Percentiles rank a stretch among this genome's conserved stretches.
Evolutionary conservation across 140 eudicot genomes (phyloP).

Genomic region (Senecio squalidus): DNA sequence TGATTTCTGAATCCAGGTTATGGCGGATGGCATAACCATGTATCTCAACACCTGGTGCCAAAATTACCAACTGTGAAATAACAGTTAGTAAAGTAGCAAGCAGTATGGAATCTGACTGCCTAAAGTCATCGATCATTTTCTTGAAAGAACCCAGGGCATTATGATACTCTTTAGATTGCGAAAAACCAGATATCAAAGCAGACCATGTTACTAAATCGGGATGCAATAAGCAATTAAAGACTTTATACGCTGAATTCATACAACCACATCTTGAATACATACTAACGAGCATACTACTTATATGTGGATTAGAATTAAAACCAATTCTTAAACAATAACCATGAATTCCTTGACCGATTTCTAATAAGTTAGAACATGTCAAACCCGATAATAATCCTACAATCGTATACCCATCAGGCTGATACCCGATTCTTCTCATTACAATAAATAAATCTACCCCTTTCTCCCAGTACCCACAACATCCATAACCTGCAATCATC

Average conservation of each 20-base stretch:
- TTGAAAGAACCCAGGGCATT: slow-evolving; percentile 36
- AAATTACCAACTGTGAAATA: slow-evolving; percentile 38
- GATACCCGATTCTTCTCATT: slow-evolving; percentile 38
- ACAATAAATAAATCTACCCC: slow-evolving; percentile 33
- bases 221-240: slow-evolving; percentile 31
- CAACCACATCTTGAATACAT: slow-evolving; percentile 58
- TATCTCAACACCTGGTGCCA: slow-evolving; percentile 48
- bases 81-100: slow-evolving; percentile 48
- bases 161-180: slow-evolving; percentile 36
- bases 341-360: slow-evolving; percentile 49
- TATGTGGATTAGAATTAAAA: slow-evolving; percentile 40
- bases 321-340: slow-evolving; percentile 51
- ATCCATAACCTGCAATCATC: slow-evolving; percentile 53
- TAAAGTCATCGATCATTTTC: slow-evolving; percentile 28
- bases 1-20: slow-evolving; percentile 28
- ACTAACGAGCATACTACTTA: slow-evolving; percentile 49
- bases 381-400: slow-evolving; percentile 57
- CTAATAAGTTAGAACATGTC: slow-evolving; percentile 27
- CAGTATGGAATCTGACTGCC: slow-evolving; percentile 40
- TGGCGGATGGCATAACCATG: slow-evolving; percentile 61
- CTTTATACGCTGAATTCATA: slow-evolving; percentile 44
- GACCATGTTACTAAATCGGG: slow-evolving; percentile 84
- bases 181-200: slow-evolving; percentile 50
- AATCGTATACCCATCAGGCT: slow-evolving; percentile 66
- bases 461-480: slow-evolving; percentile 37